Conservation (phyloP, 2,329 filamentous ascomycete species). For the Beauveria pseudobassiana region DNA sequence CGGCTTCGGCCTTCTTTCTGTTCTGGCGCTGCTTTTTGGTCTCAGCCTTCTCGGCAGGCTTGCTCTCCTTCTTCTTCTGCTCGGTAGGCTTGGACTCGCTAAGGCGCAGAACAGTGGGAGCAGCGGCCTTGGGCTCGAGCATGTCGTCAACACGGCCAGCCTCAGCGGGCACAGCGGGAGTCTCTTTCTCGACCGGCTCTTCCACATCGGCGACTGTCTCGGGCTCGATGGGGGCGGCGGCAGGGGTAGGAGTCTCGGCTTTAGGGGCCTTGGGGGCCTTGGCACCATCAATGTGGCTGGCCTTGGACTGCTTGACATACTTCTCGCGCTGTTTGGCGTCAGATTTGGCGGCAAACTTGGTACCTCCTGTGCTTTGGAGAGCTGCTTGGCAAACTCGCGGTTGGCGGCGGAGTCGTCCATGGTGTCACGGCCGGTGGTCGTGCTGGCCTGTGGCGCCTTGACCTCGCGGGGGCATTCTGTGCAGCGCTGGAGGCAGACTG, state of each 20-base stretch:
- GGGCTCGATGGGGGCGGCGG: conserved; percentile 39
- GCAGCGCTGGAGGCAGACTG: conserved; percentile 27
- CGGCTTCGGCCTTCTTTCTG: conserved; percentile 76
- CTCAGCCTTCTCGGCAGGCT: conserved; percentile 61
- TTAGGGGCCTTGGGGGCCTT: conserved; percentile 32
- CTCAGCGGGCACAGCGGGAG: conserved; percentile 57
- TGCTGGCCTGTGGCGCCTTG: conserved; percentile 15
- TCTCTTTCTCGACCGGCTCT: conserved; percentile 76
- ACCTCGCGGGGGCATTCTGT: conserved; percentile 32
- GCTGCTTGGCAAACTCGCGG: conserved; percentile 68
- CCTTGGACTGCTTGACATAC: conserved; percentile 62
- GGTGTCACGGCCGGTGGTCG: conserved; percentile 29
- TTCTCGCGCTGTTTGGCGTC: conserved; percentile 58
- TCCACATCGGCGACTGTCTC: conserved; percentile 44
- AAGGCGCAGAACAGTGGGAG: conserved; percentile 70
- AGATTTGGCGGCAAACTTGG: conserved; percentile 47
- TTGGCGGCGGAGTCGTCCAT: conserved; percentile 58
- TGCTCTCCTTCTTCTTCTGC: conserved; percentile 52
- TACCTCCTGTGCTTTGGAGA: conserved; percentile 63
- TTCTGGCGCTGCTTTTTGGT: conserved; percentile 96
- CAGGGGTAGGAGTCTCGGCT: conserved; percentile 46
- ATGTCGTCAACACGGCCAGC: conserved; percentile 78
- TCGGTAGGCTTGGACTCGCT: conserved; percentile 59
- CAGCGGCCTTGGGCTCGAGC: conserved; percentile 65
- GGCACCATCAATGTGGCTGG: conserved; percentile 40